Conservation (phyloP, 306 rosid genomes). For the Hippophae gyantsensis region DNA sequence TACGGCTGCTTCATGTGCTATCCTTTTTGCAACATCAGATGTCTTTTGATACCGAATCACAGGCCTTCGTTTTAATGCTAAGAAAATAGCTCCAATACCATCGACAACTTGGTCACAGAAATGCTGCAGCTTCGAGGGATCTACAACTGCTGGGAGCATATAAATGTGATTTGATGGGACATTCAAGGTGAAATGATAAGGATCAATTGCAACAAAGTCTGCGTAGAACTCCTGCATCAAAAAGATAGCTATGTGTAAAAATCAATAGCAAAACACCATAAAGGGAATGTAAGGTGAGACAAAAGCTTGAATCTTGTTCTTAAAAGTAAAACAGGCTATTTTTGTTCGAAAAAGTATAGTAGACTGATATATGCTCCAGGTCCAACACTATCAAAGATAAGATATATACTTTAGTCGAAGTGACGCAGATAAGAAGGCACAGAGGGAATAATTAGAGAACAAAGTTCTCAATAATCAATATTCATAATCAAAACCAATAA, state of each 20-base stretch:
- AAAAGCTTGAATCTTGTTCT: too few relatives aligned
- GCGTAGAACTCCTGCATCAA: slow-evolving; percentile 78
- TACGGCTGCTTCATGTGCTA: slow-evolving; percentile 83
- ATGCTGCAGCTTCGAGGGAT: slow-evolving; percentile 54
- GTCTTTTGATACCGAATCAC: slow-evolving; percentile 86
- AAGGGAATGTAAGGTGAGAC: neutral
- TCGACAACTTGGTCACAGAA: slow-evolving; percentile 79
- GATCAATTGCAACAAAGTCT: slow-evolving; percentile 80
- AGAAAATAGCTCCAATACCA: slow-evolving; percentile 74
- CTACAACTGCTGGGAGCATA: slow-evolving; percentile 91
- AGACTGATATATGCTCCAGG: too few relatives aligned
- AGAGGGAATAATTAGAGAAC: too few relatives aligned
- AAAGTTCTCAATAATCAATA: too few relatives aligned
- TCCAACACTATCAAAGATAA: too few relatives aligned
- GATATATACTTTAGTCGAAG: too few relatives aligned
- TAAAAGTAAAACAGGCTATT: too few relatives aligned
- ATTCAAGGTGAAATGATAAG: slow-evolving; percentile 79
- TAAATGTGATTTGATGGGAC: slow-evolving; percentile 61
- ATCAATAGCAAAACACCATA: slow-evolving; percentile 19
- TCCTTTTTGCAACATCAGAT: slow-evolving; percentile 77
- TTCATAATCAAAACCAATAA: too few relatives aligned
- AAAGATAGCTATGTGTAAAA: slow-evolving; percentile 20
- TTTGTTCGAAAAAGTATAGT: too few relatives aligned
- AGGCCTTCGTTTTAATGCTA: slow-evolving; percentile 84
- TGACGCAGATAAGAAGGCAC: too few relatives aligned